A percentile compares a stretch with the other conserved stretches of the same genome.
Conservation (phyloP, 495 filamentous ascomycete species). For the Astrocystis sublimbata region DNA sequence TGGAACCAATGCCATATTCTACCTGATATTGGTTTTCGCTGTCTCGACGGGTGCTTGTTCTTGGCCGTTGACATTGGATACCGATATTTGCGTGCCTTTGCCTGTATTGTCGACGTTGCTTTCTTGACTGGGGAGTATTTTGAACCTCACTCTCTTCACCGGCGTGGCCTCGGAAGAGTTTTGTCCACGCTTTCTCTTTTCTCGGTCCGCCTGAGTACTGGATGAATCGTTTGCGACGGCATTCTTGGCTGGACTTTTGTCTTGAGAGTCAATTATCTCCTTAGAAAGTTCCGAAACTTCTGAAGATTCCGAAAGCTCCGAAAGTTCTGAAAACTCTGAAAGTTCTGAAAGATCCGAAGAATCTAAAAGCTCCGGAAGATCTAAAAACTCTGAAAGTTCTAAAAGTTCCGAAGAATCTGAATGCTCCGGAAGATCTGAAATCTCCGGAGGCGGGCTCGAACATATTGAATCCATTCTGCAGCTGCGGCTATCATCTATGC, state of each 20-base stretch:
- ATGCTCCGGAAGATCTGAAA: too few relatives aligned
- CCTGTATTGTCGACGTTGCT: background rate
- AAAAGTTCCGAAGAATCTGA: background rate
- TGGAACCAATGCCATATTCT: slow-evolving; percentile 20
- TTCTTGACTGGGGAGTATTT: background rate
- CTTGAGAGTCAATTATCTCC: background rate
- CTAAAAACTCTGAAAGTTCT: too few relatives aligned
- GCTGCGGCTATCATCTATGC: background rate
- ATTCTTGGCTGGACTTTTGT: background rate
- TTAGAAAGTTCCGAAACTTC: too few relatives aligned
- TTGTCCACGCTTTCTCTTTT: background rate
- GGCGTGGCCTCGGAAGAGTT: background rate
- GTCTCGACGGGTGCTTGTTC: background rate
- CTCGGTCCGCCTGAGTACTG: background rate
- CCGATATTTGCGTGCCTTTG: background rate
- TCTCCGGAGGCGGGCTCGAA: background rate
- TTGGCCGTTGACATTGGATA: background rate
- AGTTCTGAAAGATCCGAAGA: background rate
- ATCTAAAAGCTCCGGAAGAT: too few relatives aligned
- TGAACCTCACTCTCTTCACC: slow-evolving; percentile 8
- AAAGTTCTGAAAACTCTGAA: background rate
- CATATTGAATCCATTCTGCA: background rate
- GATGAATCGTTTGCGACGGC: background rate
- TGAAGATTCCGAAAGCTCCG: background rate
- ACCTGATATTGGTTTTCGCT: slow-evolving; percentile 13